phyloP scores from a whole-genome alignment of 2,329 filamentous ascomycete genomes.

The Pyrenochaeta sp. region DNA sequence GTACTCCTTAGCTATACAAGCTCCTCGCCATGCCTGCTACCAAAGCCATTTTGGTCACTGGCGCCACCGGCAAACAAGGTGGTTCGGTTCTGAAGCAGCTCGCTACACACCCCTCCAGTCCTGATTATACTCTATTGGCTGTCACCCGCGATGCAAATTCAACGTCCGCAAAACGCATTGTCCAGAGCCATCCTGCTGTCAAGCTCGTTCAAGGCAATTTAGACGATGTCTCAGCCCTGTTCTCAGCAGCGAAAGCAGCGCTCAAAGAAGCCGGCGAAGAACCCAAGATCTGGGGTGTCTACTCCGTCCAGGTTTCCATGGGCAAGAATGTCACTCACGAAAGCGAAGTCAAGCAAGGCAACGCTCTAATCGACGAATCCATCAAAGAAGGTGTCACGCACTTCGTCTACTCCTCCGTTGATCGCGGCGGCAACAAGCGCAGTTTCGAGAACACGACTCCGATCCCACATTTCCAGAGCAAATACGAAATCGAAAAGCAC shows the following conservation, averaged over 20 bases:
- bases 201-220: slow-evolving; percentile 67
- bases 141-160: slow-evolving; percentile 67
- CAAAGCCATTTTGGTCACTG: slow-evolving; percentile 55
- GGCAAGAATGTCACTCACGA: slow-evolving; percentile 54
- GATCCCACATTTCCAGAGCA: slow-evolving; percentile 69
- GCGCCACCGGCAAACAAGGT: slow-evolving; percentile 59
- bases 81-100: slow-evolving; percentile 55
- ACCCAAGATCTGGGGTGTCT: slow-evolving; percentile 65
- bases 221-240: slow-evolving; percentile 60
- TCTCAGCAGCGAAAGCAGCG: slow-evolving; percentile 54
- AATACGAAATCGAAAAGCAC: slow-evolving; percentile 69
- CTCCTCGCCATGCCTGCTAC: slow-evolving; percentile 39
- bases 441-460: slow-evolving; percentile 57
- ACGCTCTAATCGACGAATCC: slow-evolving; percentile 65
- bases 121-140: slow-evolving; percentile 63
- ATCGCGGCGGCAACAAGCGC: slow-evolving; percentile 66
- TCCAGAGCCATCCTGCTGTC: slow-evolving; percentile 57
- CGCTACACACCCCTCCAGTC: slow-evolving; percentile 41
- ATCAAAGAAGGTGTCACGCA: slow-evolving; percentile 64
- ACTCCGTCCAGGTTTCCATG: slow-evolving; percentile 65
- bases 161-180: slow-evolving; percentile 59
- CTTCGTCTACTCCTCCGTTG: slow-evolving; percentile 71
- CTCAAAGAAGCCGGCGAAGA: slow-evolving; percentile 45
- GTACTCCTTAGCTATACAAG: slow-evolving; percentile 13
- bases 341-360: slow-evolving; percentile 65